phyloP scores from a whole-genome alignment of 208 protist species.

The Acanthamoeba lenticulata region DNA sequence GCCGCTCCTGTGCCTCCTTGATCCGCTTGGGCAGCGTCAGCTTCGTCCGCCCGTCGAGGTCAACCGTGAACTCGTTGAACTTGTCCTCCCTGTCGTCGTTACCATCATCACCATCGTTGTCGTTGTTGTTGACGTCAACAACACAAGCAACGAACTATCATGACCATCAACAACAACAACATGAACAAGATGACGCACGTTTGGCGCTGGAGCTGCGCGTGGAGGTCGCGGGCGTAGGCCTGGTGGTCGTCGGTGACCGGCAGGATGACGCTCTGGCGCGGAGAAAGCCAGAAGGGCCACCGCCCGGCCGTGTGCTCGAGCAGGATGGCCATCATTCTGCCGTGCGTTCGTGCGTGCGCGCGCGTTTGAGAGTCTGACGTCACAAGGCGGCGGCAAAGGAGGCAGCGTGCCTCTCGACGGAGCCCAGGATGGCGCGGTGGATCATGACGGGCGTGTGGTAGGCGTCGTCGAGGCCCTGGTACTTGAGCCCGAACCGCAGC shows the following conservation, averaged over 20 bases:
- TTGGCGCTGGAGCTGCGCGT: conserved; percentile 27
- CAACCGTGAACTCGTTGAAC: conserved; percentile 45
- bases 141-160: too few relatives aligned
- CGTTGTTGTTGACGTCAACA: too few relatives aligned
- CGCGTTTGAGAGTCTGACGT: background rate
- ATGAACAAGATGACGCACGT: background rate
- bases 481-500: conserved; percentile 81
- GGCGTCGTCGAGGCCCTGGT: conserved; percentile 62
- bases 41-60: conserved; percentile 43
- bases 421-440: conserved; percentile 79
- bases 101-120: background rate
- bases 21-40: conserved; percentile 92
- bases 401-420: conserved; percentile 63
- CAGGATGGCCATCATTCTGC: conserved; percentile 79
- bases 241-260: conserved; percentile 64
- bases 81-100: background rate
- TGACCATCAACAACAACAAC: background rate
- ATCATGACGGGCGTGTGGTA: conserved; percentile 77
- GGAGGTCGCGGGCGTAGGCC: background rate
- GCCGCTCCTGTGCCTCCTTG: conserved; percentile 93
- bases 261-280: conserved; percentile 72
- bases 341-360: too few relatives aligned
- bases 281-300: conserved; percentile 82
- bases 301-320: conserved; percentile 74
- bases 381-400: background rate